Percentiles rank a stretch among this genome's conserved stretches.
phyloP scores from a whole-genome alignment of 202 grass and related monocot genomes.

The Musa balbisiana region DNA sequence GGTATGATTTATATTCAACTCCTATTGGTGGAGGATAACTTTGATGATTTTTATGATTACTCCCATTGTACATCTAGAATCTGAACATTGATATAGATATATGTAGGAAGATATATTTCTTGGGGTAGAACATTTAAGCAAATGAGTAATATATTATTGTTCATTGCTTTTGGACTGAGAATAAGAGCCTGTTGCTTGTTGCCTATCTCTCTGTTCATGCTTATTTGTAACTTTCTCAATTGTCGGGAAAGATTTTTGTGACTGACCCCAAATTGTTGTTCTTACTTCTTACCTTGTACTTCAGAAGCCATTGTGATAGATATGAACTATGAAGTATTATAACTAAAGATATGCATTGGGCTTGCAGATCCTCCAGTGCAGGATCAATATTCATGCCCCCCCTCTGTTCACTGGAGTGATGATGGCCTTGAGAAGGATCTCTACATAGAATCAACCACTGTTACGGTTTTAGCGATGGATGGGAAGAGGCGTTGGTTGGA shows the following conservation, averaged over 20 bases:
- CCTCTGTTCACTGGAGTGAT: constrained; percentile 57
- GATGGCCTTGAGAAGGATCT: constrained; percentile 95
- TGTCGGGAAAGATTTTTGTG: neutral
- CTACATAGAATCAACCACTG: constrained; percentile 66
- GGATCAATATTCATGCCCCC: constrained; percentile 57
- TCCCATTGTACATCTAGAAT: too few species aligned
- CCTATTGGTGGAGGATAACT: too few species aligned
- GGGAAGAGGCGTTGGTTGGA: constrained; percentile 93
- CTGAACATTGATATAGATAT: too few species aligned
- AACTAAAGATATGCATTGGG: constrained; percentile 10
- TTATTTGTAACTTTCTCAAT: neutral
- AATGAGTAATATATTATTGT: too few species aligned
- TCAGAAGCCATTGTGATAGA: neutral
- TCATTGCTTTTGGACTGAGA: too few species aligned
- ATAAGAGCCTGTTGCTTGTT: neutral
- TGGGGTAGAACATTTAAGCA: too few species aligned
- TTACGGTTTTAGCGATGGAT: constrained; percentile 95
- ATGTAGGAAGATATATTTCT: too few species aligned
- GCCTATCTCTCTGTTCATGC: neutral
- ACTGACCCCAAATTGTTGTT: neutral
- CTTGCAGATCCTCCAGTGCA: constrained; percentile 47
- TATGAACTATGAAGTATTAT: neutral
- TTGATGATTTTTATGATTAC: too few species aligned
- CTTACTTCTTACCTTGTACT: neutral
- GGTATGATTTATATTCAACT: too few species aligned